Evolutionary conservation across 495 filamentous ascomycete genomes (phyloP).

Genomic region (Xylaria sp.): DNA sequence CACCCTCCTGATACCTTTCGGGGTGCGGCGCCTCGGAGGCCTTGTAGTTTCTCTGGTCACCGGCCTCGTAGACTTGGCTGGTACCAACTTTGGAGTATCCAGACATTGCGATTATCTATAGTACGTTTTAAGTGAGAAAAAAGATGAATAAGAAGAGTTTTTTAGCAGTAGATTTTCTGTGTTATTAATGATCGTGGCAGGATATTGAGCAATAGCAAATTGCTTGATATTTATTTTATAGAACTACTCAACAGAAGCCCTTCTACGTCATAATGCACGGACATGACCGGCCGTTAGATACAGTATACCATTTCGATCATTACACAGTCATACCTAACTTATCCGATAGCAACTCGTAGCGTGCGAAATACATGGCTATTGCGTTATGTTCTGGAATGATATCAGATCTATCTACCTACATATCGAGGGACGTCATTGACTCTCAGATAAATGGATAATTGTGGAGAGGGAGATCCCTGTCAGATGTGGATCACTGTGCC

Average conservation of each 20-base stretch:
- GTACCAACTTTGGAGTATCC: constrained; percentile 53
- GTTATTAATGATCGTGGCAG: neutral
- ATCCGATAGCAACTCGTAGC: neutral
- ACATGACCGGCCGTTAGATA: neutral
- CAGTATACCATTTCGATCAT: neutral
- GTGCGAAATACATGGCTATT: constrained; percentile 7
- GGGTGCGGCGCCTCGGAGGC: constrained; percentile 59
- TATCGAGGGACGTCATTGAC: constrained; percentile 19
- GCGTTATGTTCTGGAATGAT: neutral
- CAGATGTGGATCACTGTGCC: constrained; percentile 2
- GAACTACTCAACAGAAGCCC: neutral
- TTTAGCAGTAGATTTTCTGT: neutral
- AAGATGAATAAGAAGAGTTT: neutral
- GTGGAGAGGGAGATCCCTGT: neutral
- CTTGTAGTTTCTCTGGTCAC: constrained; percentile 74
- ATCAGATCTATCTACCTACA: neutral
- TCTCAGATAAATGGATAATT: neutral
- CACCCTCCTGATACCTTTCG: constrained; percentile 70
- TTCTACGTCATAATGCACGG: constrained; percentile 12
- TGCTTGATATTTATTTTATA: neutral
- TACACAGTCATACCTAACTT: neutral
- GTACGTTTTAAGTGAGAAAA: neutral
- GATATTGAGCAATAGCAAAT: neutral
- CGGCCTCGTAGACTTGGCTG: constrained; percentile 52
- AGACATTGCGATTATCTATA: constrained; percentile 40